phyloP scores from a whole-genome alignment of 257 asterid genomes.

The Capsicum rhomboideum region DNA sequence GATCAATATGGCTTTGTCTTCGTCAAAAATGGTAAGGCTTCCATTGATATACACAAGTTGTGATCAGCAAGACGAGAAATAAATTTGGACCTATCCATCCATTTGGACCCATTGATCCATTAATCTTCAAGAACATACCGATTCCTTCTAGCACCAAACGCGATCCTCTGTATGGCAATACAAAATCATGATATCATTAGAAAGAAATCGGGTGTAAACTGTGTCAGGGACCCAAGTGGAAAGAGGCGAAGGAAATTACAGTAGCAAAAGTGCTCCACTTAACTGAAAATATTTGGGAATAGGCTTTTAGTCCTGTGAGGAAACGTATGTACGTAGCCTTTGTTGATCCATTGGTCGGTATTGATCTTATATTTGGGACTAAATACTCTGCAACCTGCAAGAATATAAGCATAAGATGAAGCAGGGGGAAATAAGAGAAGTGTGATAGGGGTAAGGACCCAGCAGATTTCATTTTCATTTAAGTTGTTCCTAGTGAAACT shows the following conservation, averaged over 20 bases:
- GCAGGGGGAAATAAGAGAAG: neutral
- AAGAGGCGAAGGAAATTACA: neutral
- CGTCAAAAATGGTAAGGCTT: neutral
- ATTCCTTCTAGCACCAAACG: conserved; percentile 88
- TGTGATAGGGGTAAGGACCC: neutral
- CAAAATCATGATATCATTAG: neutral
- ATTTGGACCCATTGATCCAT: neutral
- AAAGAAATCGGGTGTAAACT: neutral
- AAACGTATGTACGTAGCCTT: conserved; percentile 91
- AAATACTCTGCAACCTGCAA: conserved; percentile 79
- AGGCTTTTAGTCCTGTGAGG: conserved; percentile 91
- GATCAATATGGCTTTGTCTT: neutral
- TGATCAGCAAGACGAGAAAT: neutral
- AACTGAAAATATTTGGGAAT: conserved; percentile 90
- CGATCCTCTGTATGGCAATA: conserved; percentile 49
- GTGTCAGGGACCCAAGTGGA: neutral
- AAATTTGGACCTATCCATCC: neutral
- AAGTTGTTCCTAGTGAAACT: neutral
- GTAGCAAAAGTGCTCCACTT: conserved; percentile 10
- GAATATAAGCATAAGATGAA: neutral
- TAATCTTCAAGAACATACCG: conserved; percentile 68
- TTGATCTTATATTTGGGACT: conserved; percentile 71
- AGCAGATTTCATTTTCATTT: neutral
- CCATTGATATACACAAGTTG: neutral
- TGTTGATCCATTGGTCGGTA: conserved; percentile 62